These are phyloP conservation scores for Kodamaea derodonti DNA, from an alignment of 1,139 yeast genomes.

Conservation along the genomic window DNA sequence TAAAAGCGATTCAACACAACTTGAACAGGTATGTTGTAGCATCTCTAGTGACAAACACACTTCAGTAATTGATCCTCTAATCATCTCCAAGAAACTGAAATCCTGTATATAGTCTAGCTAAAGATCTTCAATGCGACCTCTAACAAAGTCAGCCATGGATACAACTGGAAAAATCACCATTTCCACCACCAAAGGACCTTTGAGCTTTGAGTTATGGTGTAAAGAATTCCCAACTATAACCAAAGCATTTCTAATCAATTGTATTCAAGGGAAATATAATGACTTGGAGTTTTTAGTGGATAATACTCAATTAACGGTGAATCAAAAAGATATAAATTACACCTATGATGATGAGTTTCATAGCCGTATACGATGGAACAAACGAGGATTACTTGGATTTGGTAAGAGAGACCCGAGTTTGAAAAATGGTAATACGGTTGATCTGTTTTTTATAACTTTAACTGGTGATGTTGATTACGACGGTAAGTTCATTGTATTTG, in stretches of 20 bases:
- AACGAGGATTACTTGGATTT: constrained; percentile 57
- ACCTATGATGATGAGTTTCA: constrained; percentile 47
- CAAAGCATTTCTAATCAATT: constrained; percentile 45
- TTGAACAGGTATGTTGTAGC: too few species aligned
- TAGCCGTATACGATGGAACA: constrained; percentile 48
- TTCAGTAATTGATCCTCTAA: too few species aligned
- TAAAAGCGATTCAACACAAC: too few species aligned
- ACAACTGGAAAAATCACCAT: constrained; percentile 57
- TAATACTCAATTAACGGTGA: constrained; percentile 36
- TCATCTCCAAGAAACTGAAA: too few species aligned
- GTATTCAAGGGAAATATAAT: constrained; percentile 41
- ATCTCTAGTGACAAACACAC: too few species aligned
- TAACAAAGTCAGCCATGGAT: too few species aligned
- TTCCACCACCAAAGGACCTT: constrained; percentile 55
- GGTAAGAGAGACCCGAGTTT: constrained; percentile 26
- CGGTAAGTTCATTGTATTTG: constrained; percentile 53
- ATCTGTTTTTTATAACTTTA: constrained; percentile 52
- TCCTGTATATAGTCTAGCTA: too few species aligned
- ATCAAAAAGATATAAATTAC: constrained; percentile 5
- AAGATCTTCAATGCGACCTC: too few species aligned
- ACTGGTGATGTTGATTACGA: constrained; percentile 43
- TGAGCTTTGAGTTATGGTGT: constrained; percentile 68
- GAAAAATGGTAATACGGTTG: constrained; percentile 35
- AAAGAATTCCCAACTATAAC: constrained; percentile 58
- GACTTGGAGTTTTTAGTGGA: constrained; percentile 39